Conservation (phyloP, 2,329 filamentous ascomycete genomes). For the Aureobasidium sp. region DNA sequence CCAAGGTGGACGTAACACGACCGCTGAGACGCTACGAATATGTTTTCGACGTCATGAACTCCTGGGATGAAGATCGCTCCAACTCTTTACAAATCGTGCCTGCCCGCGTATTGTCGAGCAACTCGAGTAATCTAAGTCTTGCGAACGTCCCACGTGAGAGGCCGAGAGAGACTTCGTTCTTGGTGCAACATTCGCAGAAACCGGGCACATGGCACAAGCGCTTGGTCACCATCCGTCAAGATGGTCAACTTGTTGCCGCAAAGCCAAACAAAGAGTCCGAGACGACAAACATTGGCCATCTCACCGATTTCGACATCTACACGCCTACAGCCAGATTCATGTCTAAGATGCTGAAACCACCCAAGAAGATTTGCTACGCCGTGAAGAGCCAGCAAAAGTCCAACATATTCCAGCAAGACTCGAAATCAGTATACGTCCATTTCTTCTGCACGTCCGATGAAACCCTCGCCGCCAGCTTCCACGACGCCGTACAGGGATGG, state of each 20-base stretch:
- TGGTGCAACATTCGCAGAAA: slow-evolving; percentile 73
- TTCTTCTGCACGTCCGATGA: slow-evolving; percentile 80
- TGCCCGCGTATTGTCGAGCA: slow-evolving; percentile 43
- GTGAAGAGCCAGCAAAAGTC: slow-evolving; percentile 82
- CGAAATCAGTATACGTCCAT: slow-evolving; percentile 77
- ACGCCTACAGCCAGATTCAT: slow-evolving; percentile 61
- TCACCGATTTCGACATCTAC: slow-evolving; percentile 92
- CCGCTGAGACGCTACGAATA: slow-evolving; percentile 79
- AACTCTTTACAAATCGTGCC: slow-evolving; percentile 66
- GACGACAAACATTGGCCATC: slow-evolving; percentile 64
- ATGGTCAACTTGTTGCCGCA: slow-evolving; percentile 64
- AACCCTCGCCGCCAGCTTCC: slow-evolving; percentile 60
- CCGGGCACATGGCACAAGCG: slow-evolving; percentile 86
- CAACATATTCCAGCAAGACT: slow-evolving; percentile 72
- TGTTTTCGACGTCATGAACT: slow-evolving; percentile 82
- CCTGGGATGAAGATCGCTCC: slow-evolving; percentile 77
- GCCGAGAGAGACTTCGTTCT: slow-evolving; percentile 60
- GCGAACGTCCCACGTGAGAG: slow-evolving; percentile 56
- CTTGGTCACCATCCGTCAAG: slow-evolving; percentile 63
- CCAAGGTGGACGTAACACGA: slow-evolving; percentile 67
- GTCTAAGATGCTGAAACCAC: slow-evolving; percentile 67
- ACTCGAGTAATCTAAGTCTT: slow-evolving; percentile 58
- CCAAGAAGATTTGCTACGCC: slow-evolving; percentile 78
- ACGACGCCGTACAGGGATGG: slow-evolving; percentile 68
- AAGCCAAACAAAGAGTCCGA: slow-evolving; percentile 68